Evolutionary conservation across 768 basidiomycete genomes (phyloP).

Genomic region (Suillus placidus): DNA sequence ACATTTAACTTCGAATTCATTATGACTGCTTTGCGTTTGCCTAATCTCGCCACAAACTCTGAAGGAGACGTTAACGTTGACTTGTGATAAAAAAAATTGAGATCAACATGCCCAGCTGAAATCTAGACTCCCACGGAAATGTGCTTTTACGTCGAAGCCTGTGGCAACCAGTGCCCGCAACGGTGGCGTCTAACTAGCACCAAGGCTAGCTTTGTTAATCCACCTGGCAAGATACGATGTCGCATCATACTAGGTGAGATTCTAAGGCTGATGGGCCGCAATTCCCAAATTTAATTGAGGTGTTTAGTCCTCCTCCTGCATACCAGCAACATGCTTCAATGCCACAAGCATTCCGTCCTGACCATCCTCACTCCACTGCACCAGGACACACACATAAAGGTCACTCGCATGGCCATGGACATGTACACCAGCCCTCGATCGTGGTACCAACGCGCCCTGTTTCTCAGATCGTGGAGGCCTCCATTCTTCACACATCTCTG

Average conservation of each 20-base stretch:
- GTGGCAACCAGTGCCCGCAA: too few relatives aligned
- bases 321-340: conserved; percentile 1
- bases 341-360: neutral
- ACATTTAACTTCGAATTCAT: too few relatives aligned
- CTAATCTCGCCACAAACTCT: too few relatives aligned
- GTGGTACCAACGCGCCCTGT: neutral
- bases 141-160: too few relatives aligned
- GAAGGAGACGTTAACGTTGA: too few relatives aligned
- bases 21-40: too few relatives aligned
- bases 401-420: neutral
- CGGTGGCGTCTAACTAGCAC: neutral
- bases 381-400: neutral
- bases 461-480: neutral
- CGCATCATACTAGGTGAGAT: neutral
- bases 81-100: too few relatives aligned
- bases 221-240: neutral
- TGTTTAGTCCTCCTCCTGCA: neutral
- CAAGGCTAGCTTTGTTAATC: neutral
- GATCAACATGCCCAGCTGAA: too few relatives aligned
- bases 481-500: neutral
- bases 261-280: neutral
- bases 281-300: neutral
- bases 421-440: neutral
- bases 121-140: too few relatives aligned
- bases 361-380: neutral